These are phyloP conservation scores for Cladophialophora bantiana DNA, from an alignment of 2,329 filamentous ascomycete genomes.

Conservation along the genomic window DNA sequence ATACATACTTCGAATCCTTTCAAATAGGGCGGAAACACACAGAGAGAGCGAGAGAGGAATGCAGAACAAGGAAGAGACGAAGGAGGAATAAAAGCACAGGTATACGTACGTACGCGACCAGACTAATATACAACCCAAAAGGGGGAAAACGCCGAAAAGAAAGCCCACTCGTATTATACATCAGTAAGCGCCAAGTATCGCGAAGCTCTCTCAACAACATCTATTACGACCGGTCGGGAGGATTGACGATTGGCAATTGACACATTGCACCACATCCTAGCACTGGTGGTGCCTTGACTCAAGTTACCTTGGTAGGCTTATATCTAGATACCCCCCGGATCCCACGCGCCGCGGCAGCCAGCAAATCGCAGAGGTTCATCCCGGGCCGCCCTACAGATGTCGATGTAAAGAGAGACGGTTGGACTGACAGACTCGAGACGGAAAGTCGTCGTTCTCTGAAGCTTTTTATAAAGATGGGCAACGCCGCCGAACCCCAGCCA, in stretches of 20 bases:
- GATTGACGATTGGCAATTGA: neutral
- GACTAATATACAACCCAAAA: too few species aligned
- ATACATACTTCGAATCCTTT: conserved; percentile 27
- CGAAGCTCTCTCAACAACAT: neutral
- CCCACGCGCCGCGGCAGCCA: neutral
- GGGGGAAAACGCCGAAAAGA: too few species aligned
- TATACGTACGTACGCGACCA: too few species aligned
- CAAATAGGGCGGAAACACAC: neutral
- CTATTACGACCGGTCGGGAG: neutral
- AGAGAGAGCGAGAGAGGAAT: neutral
- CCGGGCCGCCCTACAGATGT: conserved; percentile 21
- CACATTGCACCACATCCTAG: neutral
- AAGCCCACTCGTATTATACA: too few species aligned
- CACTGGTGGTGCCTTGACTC: too few species aligned
- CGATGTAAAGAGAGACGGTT: neutral
- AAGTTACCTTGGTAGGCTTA: neutral
- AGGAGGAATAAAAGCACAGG: too few species aligned
- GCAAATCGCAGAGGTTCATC: neutral
- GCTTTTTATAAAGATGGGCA: too few species aligned
- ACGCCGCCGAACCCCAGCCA: too few species aligned
- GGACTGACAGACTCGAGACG: too few species aligned
- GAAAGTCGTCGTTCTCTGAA: too few species aligned
- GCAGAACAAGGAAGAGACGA: too few species aligned
- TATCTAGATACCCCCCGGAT: neutral
- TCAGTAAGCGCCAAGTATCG: too few species aligned